Base-by-base conservation (phyloP, 129 eudicot species). In the Apium graveolens region DNA sequence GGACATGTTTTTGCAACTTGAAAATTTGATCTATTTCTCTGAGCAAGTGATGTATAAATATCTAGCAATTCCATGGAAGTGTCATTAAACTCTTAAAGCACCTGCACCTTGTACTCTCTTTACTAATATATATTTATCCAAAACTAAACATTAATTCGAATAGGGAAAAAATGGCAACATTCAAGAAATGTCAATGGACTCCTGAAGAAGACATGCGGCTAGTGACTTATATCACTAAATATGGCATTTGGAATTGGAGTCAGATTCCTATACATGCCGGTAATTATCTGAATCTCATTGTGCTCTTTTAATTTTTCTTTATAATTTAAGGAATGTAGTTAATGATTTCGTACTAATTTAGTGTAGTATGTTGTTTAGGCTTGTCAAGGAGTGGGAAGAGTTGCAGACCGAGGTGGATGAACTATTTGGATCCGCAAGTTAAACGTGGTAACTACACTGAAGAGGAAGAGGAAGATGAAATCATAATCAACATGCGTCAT, bases 321-420 rank as follows among this genome's bases (percentile, higher is more conserved):
- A 6, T 41, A 6, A 41, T 41, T 41, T 7, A 41, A 41, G 44
- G 11, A 41, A 6, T 41, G 8, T 8, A 8, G 44, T 41, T 41
- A 41, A 7, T 41, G 10, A 41, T 41, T 41, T 20, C 17, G 26
- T 7, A 34, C 41, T 35, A 31, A 69, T 35, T 69, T 5, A 0
- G 4, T 3, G 11, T 10, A 26, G 48, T 21, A 55, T 81, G 16
- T 16, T 41, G 12, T 0, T 8, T 24, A 55, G 63, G 63, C 18
- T 80, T 84, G 68, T 78, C 75, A 10, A 78, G 90, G 79, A 82
- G 73, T 24, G 90, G 90, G 14, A 10, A 78, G 80, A 87, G 90
- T 78, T 87, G 90, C 21, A 87, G 86, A 78, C 84, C 84, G 5
- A 60, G 90, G 24, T 87, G 90, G 87, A 35, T 84, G 80, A 86